Evolutionary conservation across 805 yeast genomes (phyloP), one percentile per base, ranked within the genome.

Genomic region (Osmozyma mogii): DNA sequence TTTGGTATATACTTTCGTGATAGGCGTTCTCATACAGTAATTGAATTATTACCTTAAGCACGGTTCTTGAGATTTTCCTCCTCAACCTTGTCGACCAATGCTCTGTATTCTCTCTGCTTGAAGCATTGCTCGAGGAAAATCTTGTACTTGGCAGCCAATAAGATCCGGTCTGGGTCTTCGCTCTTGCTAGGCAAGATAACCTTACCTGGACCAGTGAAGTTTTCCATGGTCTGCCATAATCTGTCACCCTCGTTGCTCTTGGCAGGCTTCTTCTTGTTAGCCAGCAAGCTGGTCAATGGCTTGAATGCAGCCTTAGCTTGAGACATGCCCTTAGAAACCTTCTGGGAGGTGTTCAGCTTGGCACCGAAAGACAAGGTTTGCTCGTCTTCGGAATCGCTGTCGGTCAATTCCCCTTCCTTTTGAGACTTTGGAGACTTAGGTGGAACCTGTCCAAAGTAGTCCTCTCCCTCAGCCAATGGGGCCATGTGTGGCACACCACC

Each of bases 51-150:
- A n/a, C n/a, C n/a, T n/a, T n/a, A n/a, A n/a, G 22, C 15, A 17
- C 11, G 16, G n/a, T 8, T 17, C 17, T 20, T 32, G 7, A 24
- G 14, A 25, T 34, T 27, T 13, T 31, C 35, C 9, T 37, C 40
- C 37, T 64, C 70, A 4, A 70, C 63, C 23, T 50, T 54, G 41
- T 77, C 83, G 26, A 89, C 85, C 61, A 72, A 50, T 15, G 61
- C 54, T 52, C 97, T 72, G 58, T 84, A 89, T 45, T 67, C 73
- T 46, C 70, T 78, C 58, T 92, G 97, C 17, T 80, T 70, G 43
- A 65, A 72, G 25, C 94, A 85, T 73, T 84, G 92, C 49, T 89
- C 96, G 32, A 84, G 62, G 69, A 85, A 87, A 25, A 89, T 73
- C 56, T 75, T 71, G 65, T 85, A 92, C 58, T 92, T 92, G 22